phyloP scores from a whole-genome alignment of 495 filamentous ascomycete species.

The Tuber umbilicatum region DNA sequence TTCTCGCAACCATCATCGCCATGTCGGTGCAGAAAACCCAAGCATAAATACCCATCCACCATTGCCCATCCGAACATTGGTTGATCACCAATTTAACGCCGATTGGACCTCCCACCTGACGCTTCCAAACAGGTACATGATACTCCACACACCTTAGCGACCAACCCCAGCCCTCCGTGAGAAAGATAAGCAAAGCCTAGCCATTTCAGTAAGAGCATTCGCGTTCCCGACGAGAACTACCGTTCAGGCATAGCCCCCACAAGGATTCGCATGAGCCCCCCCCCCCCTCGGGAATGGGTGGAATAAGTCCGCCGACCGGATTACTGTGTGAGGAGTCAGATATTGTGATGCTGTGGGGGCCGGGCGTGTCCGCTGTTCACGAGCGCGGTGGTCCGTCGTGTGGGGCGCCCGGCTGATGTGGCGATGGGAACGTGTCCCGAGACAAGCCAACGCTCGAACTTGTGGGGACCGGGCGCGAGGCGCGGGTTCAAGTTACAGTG shows the following conservation, averaged over 20 bases:
- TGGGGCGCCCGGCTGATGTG: neutral
- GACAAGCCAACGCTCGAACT: neutral
- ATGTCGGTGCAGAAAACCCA: neutral
- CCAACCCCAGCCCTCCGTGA: neutral
- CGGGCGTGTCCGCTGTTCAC: neutral
- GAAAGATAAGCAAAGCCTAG: neutral
- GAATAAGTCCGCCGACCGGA: no score
- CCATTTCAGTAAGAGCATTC: neutral
- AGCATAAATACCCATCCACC: neutral
- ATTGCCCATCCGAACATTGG: neutral
- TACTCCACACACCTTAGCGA: no score
- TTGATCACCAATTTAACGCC: neutral
- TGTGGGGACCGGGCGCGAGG: neutral
- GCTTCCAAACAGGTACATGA: neutral
- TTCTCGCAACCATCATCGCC: neutral
- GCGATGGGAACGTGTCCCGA: neutral
- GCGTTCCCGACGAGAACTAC: neutral
- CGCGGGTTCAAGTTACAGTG: neutral
- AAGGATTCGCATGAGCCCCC: no score
- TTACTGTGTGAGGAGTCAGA: neutral
- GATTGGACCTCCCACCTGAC: neutral
- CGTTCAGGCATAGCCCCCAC: neutral
- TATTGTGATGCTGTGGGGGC: neutral
- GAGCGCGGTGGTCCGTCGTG: no score
- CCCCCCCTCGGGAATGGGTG: neutral